Evolutionary conservation across 306 rosid genomes (phyloP).

Genomic region (Glycine tomentella): DNA sequence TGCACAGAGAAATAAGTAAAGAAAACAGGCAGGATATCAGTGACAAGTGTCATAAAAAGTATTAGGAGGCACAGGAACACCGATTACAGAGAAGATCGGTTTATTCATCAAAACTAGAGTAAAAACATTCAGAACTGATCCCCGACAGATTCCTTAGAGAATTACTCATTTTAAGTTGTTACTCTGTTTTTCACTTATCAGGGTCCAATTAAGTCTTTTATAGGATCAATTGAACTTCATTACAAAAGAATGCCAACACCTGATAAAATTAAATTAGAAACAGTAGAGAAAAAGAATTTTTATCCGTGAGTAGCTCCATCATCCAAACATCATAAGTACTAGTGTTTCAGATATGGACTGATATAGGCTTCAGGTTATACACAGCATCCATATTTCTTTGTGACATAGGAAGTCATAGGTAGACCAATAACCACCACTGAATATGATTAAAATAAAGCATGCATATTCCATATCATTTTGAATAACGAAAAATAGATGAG

Average conservation of each 20-base stretch:
- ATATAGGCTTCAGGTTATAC: too few relatives aligned
- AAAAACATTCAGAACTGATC: slow-evolving; percentile 26
- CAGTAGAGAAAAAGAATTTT: too few relatives aligned
- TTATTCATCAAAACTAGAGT: slow-evolving; percentile 12
- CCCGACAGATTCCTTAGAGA: slow-evolving; percentile 16
- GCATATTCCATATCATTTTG: too few relatives aligned
- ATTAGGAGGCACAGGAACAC: slow-evolving; percentile 1
- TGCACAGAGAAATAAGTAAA: slow-evolving; percentile 52
- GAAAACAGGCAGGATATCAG: slow-evolving; percentile 40
- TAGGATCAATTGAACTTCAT: background rate
- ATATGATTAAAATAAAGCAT: too few relatives aligned
- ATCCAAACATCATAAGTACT: too few relatives aligned
- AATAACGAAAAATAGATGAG: too few relatives aligned
- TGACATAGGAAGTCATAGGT: too few relatives aligned
- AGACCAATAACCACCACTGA: too few relatives aligned
- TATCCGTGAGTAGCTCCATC: too few relatives aligned
- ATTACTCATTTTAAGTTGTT: background rate
- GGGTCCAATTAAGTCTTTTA: background rate
- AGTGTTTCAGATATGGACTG: too few relatives aligned
- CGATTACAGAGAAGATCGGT: background rate
- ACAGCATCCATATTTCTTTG: too few relatives aligned
- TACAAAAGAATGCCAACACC: background rate
- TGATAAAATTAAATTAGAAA: background rate
- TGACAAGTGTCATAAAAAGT: slow-evolving; percentile 25
- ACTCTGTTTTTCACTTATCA: background rate